A percentile compares a stretch with the other conserved stretches of the same genome.
phyloP scores from a whole-genome alignment of 352 stramenopile species.

The Phytophthora syringae region DNA sequence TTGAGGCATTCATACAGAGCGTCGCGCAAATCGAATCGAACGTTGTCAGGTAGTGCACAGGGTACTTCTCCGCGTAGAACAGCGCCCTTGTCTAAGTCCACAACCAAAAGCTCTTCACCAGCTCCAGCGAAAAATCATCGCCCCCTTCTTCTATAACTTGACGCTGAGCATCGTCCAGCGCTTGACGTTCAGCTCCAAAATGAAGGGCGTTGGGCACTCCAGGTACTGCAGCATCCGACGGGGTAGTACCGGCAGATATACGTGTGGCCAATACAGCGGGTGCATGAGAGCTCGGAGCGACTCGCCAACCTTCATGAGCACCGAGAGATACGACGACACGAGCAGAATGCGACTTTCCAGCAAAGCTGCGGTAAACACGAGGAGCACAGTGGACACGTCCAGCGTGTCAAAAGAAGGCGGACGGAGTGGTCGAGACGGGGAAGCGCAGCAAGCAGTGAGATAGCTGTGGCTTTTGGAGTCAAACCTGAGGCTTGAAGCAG shows the following conservation, averaged over 20 bases:
- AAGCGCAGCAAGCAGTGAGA: conserved; percentile 51
- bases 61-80: conserved; percentile 60
- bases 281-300: conserved; percentile 86
- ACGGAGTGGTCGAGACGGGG: conserved; percentile 80
- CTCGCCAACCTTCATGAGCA: conserved; percentile 84
- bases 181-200: conserved; percentile 78
- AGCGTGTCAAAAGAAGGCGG: conserved; percentile 84
- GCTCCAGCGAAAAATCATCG: conserved; percentile 55
- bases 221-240: conserved; percentile 84
- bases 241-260: conserved; percentile 86
- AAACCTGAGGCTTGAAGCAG: conserved; percentile 42
- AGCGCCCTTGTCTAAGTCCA: conserved; percentile 77
- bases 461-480: conserved; percentile 34
- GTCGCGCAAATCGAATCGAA: conserved; percentile 56
- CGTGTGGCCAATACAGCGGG: conserved; percentile 86
- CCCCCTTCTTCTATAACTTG: conserved; percentile 45
- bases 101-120: conserved; percentile 72
- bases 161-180: conserved; percentile 61
- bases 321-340: conserved; percentile 80
- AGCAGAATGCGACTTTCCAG: conserved; percentile 85
- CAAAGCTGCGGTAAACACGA: conserved; percentile 80
- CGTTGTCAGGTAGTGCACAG: conserved; percentile 51
- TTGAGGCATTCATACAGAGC: conserved; percentile 72
- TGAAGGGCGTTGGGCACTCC: conserved; percentile 87
- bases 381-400: conserved; percentile 73